phyloP scores from a whole-genome alignment of 2,329 filamentous ascomycete genomes.

The Colletotrichum euphorbiae region DNA sequence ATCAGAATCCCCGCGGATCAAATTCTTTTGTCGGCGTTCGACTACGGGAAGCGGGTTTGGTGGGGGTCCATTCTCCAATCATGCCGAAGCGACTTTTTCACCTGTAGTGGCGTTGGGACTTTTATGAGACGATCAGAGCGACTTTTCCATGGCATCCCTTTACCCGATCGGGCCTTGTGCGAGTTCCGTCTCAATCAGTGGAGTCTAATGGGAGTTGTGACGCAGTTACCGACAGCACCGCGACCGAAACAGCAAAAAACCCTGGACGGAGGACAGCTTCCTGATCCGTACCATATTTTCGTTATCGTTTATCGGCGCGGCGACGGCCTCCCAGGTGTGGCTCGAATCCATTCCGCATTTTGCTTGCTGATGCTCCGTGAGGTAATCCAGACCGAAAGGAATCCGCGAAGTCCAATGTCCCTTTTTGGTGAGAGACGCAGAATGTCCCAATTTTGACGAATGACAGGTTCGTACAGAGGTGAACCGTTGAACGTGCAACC shows the following conservation, averaged over 20 bases:
- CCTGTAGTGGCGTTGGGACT: too few species aligned
- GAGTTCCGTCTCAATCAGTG: too few species aligned
- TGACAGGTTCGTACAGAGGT: neutral
- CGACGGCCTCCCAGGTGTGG: too few species aligned
- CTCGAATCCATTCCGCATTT: neutral
- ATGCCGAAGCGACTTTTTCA: neutral
- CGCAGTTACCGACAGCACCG: too few species aligned
- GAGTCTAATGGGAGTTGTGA: too few species aligned
- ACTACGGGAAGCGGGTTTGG: neutral
- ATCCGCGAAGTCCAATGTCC: conserved; percentile 1
- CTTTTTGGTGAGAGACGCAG: neutral
- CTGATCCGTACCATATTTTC: conserved; percentile 1
- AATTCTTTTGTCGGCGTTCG: conserved; percentile 6
- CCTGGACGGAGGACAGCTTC: too few species aligned
- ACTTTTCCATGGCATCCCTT: too few species aligned
- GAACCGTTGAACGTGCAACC: neutral
- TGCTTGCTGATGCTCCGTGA: conserved; percentile 4
- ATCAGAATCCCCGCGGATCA: conserved; percentile 14
- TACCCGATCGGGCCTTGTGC: too few species aligned
- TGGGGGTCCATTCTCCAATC: neutral
- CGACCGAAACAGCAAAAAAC: too few species aligned
- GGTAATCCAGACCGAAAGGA: conserved; percentile 4
- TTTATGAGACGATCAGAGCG: too few species aligned
- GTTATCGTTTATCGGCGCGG: neutral
- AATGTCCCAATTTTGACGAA: conserved; percentile 12